A percentile compares a stretch with the other conserved stretches of the same genome.
These are phyloP conservation scores for thale cress (Arabidopsis thaliana) DNA, from an alignment of 345 rosid species.

Conservation along the genomic window TAIR10.1 NC_003076.8:5361501-5362000, in stretches of 20 bases:
- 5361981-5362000: constrained; percentile 64
- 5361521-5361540: background rate
- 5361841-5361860: constrained; percentile 74
- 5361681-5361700: constrained; percentile 15
- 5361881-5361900: constrained; percentile 52
- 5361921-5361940: constrained; percentile 54
- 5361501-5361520: background rate
- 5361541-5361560: constrained; percentile 15
- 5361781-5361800: constrained; percentile 82
- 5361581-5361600: constrained; percentile 93
- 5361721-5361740: background rate
- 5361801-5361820: constrained; percentile 80
- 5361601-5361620: constrained; percentile 89
- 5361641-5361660: background rate
- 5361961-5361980: constrained; percentile 52
- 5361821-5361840: constrained; percentile 94
- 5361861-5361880: constrained; percentile 56
- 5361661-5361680: background rate
- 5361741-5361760: background rate
- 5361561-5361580: constrained; percentile 96
- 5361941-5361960: constrained; percentile 49
- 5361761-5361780: constrained; percentile 49
- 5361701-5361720: background rate
- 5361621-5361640: constrained; percentile 96
- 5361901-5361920: constrained; percentile 49